Base-by-base conservation (phyloP, 495 filamentous ascomycete species). In the Astrothelium subdiscretum region DNA sequence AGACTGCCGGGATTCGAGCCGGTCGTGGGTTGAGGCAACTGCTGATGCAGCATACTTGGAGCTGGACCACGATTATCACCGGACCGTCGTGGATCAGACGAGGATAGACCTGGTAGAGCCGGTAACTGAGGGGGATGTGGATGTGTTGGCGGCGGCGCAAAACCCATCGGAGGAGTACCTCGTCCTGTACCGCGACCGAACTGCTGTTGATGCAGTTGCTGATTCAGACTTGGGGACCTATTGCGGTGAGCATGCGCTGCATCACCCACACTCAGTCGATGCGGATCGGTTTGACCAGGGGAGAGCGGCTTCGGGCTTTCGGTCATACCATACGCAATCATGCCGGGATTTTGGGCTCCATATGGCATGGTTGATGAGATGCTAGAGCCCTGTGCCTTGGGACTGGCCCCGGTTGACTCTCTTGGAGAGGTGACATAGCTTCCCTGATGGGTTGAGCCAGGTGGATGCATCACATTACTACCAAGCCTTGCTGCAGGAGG, bases 231-330 rank as follows among this genome's bases (percentile, higher is more conserved):
- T 12, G 90, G 88, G 6, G 89, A 91, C 61, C 88, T 80, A 59
- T 85, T 81, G 31, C 83, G 81, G 65, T 79, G 80, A 31, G 81
- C 69, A 61, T 72, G 66, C 63, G 79, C 74, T 40, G 76, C 61
- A 54, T 84, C 82, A 51, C 65, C 59, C 8, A 84, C 81, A 32
- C 80, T 78, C 6, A 82, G 74, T 65, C 86, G 82, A 63, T 85
- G 81, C 31, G 81, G 77, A 57, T 84, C 81, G 44, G 80, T 72
- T 22, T 82, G 83, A 66, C 82, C 84, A 3, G 91, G 91, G 35
- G 90, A 95, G 32, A 96, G 77, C 3, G 91, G 89, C 69, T 89
- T 92, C 0, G 91, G 90, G 65, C 87, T 92, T 70, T 96, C 91
- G 3, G 87, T 91, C 80, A 95, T 88, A 61, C 80, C 79, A 59